phyloP scores from a whole-genome alignment of 2,329 filamentous ascomycete species.

The Alternaria metachromatica region DNA sequence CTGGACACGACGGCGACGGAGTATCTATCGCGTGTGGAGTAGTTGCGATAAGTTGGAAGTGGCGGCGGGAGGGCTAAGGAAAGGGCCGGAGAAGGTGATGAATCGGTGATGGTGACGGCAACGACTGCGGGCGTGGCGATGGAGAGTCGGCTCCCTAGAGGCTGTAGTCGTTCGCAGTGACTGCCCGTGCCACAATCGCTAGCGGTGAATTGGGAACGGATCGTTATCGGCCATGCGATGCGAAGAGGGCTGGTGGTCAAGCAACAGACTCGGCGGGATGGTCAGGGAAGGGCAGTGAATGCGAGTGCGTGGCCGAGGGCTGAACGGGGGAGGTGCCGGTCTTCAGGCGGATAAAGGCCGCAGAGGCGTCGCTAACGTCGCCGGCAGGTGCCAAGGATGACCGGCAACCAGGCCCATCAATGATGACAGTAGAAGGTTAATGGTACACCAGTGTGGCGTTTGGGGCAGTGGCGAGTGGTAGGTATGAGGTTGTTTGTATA shows the following conservation, averaged over 20 bases:
- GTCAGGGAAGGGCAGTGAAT: background rate
- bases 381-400: constrained; percentile 9
- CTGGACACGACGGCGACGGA: background rate
- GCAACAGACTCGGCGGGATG: background rate
- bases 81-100: background rate
- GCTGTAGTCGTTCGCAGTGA: constrained; percentile 15
- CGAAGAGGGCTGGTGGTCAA: constrained; percentile 15
- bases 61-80: background rate
- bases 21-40: background rate
- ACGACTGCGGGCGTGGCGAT: constrained; percentile 35
- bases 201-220: constrained; percentile 22
- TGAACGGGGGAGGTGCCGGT: background rate
- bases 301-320: background rate
- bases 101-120: constrained; percentile 32
- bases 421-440: background rate
- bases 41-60: background rate
- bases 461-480: background rate
- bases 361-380: constrained; percentile 9
- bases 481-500: background rate
- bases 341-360: constrained; percentile 13
- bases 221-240: constrained; percentile 34
- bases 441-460: background rate
- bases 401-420: background rate
- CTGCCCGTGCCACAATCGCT: constrained; percentile 20
- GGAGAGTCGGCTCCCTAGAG: constrained; percentile 20